phyloP scores from a whole-genome alignment of 805 yeast genomes.

The Ogataea nitratoaversa region DNA sequence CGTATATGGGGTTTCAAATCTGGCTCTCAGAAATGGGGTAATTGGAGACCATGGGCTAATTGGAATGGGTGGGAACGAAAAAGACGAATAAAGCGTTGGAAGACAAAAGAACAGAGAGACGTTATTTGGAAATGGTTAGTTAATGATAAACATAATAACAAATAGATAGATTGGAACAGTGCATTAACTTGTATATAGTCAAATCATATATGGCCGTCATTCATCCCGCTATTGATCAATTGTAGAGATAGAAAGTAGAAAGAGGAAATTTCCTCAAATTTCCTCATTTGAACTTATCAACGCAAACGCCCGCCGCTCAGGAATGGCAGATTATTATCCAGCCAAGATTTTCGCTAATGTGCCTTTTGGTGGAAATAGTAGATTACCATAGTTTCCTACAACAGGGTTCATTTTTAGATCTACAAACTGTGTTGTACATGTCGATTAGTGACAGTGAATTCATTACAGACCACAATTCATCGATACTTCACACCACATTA shows the following conservation, averaged over 20 bases:
- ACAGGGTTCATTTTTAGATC: no score
- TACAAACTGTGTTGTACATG: no score
- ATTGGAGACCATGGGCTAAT: no score
- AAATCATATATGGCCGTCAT: not conserved
- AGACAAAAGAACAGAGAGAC: constrained; percentile 33
- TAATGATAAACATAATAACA: constrained; percentile 33
- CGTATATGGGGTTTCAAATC: constrained; percentile 15
- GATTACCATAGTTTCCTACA: no score
- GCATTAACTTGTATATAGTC: not conserved
- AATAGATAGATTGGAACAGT: no score
- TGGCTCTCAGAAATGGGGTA: not conserved
- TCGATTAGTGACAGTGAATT: no score
- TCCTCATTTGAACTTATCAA: not conserved
- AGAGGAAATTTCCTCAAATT: not conserved
- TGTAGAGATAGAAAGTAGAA: not conserved
- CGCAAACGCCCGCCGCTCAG: no score
- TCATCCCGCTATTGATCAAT: no score
- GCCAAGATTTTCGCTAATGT: no score
- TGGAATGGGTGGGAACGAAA: not conserved
- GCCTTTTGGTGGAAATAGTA: no score
- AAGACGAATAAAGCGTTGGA: not conserved
- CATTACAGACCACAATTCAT: no score
- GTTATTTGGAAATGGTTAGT: constrained; percentile 55
- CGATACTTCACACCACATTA: no score
- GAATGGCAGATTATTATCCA: not conserved